Evolutionary conservation across 768 basidiomycete genomes (phyloP).

Genomic region (Tubosaeta sp.): DNA sequence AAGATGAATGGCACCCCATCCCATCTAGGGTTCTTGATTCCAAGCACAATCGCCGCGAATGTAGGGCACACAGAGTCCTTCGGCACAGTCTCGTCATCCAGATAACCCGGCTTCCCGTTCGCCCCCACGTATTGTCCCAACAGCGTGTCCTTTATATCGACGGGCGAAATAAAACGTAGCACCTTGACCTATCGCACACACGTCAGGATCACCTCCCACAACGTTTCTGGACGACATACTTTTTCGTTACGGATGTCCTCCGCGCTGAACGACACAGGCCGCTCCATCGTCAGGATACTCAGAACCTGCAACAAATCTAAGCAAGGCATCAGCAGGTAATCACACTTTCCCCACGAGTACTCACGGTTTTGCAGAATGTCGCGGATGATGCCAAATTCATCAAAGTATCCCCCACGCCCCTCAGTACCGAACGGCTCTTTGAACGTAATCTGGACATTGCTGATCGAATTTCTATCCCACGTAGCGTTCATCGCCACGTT

Average conservation of each 20-base stretch:
- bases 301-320: conserved; percentile 93
- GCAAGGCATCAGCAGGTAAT: conserved; percentile 14
- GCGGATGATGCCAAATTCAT: conserved; percentile 98
- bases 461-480: conserved; percentile 96
- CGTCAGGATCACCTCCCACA: conserved; percentile 15
- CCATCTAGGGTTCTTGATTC: conserved; percentile 96
- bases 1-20: conserved; percentile 98
- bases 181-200: conserved; percentile 77
- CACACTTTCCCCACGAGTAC: conserved; percentile 33
- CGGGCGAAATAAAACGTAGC: conserved; percentile 83
- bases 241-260: conserved; percentile 99
- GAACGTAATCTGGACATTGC: conserved; percentile 98
- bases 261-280: conserved; percentile 93
- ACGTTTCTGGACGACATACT: conserved; percentile 40
- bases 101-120: conserved; percentile 96
- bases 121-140: conserved; percentile 91
- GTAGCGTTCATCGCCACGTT: conserved; percentile 84
- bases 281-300: conserved; percentile 94
- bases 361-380: conserved; percentile 97
- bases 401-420: conserved; percentile 99
- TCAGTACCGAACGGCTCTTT: conserved; percentile 99
- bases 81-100: conserved; percentile 94
- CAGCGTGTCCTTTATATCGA: conserved; percentile 72
- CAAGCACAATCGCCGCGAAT: conserved; percentile 84
- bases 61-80: conserved; percentile 91